Base-by-base conservation (phyloP, 2,329 filamentous ascomycete species). In the Fusarium sp. region DNA sequence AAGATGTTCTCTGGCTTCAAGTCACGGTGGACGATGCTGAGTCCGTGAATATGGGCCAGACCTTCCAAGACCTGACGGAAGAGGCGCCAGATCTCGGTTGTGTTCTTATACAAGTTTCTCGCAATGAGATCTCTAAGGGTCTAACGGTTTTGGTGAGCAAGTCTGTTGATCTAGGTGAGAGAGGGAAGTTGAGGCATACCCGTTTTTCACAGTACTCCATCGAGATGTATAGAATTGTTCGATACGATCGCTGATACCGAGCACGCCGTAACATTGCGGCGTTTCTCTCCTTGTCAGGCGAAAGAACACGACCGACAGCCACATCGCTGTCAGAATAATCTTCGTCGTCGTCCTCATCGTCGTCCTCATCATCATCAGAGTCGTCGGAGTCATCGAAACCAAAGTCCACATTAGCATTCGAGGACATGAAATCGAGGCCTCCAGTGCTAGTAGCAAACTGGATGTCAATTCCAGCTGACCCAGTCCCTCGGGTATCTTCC, bases 171-270 rank as follows among this genome's bases (percentile, higher is more conserved):
- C 2, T 3, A 14, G 14, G 8, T 2, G 10, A 25, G 25, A 14
- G 20, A 13, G 13, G 22, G 36, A 4, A 13, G 10, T 6, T 27
- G n/a, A 5, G 25, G 84, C 88, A 82, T 84, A 93, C 91, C 75
- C 94, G 91, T 80, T 96, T 97, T 81, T 98, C 96, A 79, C 97
- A 99, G 76, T 98, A 97, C 81, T 99, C 97, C 97, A 99, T 99
- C 70, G 97, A 97, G 65, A 99, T 98, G 81, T 98, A 99, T 47
- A 99, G 88, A 8, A 95, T 92, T 0, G 93, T 95, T 62, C 90
- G 90, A 69, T 90, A 88, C 5, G 90, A 84, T 50, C 88, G 86
- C 65, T 88, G 86, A 47, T 84, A 83, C 54, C 85, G 69, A 69
- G 81, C 73, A 66, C 84, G 75, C 14, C 81, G 78, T 47, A 79